Conservation (phyloP, 2,329 filamentous ascomycete genomes). For the Xylaria polymorpha region DNA sequence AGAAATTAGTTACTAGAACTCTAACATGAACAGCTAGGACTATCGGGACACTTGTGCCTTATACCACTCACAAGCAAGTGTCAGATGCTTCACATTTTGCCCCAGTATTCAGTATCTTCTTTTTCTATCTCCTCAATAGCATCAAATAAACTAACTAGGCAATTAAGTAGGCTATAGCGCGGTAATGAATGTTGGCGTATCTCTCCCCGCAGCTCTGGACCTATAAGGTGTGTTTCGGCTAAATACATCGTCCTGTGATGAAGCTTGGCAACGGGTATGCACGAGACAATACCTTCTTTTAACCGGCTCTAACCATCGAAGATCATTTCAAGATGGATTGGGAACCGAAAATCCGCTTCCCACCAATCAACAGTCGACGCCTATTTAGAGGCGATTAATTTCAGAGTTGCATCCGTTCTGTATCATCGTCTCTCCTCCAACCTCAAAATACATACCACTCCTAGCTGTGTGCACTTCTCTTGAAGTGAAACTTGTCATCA, state of each 20-base stretch:
- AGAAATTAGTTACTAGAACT: too few species aligned
- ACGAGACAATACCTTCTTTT: background rate
- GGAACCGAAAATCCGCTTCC: constrained; percentile 20
- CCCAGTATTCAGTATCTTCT: too few species aligned
- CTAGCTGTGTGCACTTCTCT: background rate
- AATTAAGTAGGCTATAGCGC: background rate
- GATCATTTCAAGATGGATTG: constrained; percentile 6
- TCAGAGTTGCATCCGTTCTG: background rate
- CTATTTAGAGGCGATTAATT: background rate
- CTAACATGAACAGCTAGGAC: too few species aligned
- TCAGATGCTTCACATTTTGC: too few species aligned
- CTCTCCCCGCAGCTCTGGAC: constrained; percentile 24
- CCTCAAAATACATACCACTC: background rate
- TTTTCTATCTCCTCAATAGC: background rate
- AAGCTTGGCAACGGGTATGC: constrained; percentile 23
- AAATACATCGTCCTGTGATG: constrained; percentile 27
- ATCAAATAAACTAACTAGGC: background rate
- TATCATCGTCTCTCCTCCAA: background rate
- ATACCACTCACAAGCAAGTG: too few species aligned
- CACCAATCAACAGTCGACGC: background rate
- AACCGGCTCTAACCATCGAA: background rate
- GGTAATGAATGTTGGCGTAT: constrained; percentile 7
- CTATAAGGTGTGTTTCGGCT: constrained; percentile 36
- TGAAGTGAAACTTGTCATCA: constrained; percentile 42
- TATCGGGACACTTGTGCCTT: too few species aligned